Percentiles rank a stretch among this genome's conserved stretches.
phyloP scores from a whole-genome alignment of 805 yeast species.

The Yarrowia sp. region DNA sequence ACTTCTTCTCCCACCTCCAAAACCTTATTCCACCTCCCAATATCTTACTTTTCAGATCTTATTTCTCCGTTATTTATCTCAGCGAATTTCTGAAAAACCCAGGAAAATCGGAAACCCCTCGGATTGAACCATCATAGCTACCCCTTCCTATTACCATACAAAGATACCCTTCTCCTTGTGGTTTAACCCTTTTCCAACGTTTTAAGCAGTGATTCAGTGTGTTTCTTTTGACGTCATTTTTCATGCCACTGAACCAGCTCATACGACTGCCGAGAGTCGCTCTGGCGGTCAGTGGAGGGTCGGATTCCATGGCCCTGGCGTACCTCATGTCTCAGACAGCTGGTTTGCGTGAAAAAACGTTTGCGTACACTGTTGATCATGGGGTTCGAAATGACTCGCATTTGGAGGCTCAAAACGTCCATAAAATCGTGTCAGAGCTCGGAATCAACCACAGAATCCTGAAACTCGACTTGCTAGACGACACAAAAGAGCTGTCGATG shows the following conservation, averaged over 20 bases:
- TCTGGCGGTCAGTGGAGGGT: conserved; percentile 76
- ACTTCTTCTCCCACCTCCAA: no score
- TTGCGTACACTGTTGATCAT: conserved; percentile 70
- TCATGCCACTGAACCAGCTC: background rate
- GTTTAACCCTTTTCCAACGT: no score
- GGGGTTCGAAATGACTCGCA: conserved; percentile 48
- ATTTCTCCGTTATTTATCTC: no score
- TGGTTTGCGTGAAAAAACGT: conserved; percentile 32
- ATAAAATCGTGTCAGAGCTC: conserved; percentile 30
- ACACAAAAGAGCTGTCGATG: conserved; percentile 52
- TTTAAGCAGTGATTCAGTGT: no score
- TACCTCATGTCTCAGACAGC: conserved; percentile 46
- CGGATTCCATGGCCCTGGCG: conserved; percentile 71
- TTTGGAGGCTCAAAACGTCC: conserved; percentile 48
- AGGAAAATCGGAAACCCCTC: no score
- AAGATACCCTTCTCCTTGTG: no score
- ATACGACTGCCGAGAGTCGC: conserved; percentile 35
- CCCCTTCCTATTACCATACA: no score
- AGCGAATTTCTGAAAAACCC: no score
- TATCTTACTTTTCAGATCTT: no score
- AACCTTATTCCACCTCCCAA: no score
- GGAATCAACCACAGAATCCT: conserved; percentile 39
- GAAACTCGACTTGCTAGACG: conserved; percentile 29
- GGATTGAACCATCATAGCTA: no score
- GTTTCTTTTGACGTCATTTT: no score